Evolutionary conservation across 495 filamentous ascomycete genomes (phyloP).

Genomic region (Delitschia confertaspora): DNA sequence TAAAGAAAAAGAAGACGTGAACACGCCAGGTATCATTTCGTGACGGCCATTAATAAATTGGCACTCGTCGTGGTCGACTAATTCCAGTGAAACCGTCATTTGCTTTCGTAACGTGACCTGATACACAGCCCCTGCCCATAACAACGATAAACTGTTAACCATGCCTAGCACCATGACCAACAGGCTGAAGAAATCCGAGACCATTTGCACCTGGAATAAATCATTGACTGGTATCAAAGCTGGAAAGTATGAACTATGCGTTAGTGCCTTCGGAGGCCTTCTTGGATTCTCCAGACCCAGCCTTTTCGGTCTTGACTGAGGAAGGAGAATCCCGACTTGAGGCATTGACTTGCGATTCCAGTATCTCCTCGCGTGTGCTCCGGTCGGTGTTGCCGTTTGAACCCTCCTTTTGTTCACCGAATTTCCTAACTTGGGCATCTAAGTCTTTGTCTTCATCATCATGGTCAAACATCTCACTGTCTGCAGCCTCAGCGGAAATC

Average conservation of each 20-base stretch:
- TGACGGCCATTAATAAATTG: too few relatives aligned
- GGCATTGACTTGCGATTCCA: conserved; percentile 24
- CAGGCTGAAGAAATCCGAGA: not conserved
- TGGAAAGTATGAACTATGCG: not conserved
- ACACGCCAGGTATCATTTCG: conserved; percentile 24
- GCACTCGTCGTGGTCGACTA: conserved; percentile 9
- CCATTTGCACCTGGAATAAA: not conserved
- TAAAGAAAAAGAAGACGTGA: conserved; percentile 5
- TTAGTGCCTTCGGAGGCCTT: too few relatives aligned
- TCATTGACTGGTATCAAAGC: too few relatives aligned
- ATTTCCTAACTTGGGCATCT: conserved; percentile 47
- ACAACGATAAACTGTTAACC: conserved; percentile 3
- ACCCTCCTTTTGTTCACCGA: conserved; percentile 12
- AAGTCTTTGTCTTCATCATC: conserved; percentile 75
- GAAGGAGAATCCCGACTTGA: conserved; percentile 39
- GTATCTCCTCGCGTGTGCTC: conserved; percentile 48
- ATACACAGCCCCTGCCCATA: not conserved
- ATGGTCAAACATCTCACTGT: conserved; percentile 87
- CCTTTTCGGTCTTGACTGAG: conserved; percentile 38
- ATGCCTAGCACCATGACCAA: conserved; percentile 2
- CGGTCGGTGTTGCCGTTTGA: conserved; percentile 28
- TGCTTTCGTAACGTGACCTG: conserved; percentile 13
- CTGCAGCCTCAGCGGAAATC: conserved; percentile 73
- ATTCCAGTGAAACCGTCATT: conserved; percentile 8
- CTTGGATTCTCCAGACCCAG: conserved; percentile 16